phyloP scores from a whole-genome alignment of 768 basidiomycete species.

The Boletus vermiculosoides region DNA sequence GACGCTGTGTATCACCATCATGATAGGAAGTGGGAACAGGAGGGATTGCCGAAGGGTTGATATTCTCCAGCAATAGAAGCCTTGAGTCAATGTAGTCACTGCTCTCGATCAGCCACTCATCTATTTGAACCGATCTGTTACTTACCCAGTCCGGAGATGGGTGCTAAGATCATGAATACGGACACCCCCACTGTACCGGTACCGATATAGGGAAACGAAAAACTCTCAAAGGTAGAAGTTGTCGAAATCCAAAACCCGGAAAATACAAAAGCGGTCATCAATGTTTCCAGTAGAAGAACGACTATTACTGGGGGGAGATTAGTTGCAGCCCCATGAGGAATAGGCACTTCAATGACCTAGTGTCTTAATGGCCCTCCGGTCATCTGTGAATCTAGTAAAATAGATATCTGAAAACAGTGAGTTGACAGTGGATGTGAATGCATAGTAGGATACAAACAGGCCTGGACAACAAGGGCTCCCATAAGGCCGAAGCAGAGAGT shows the following conservation, averaged over 20 bases:
- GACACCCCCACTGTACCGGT: too few species aligned
- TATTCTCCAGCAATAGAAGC: constrained; percentile 28
- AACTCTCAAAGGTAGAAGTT: too few species aligned
- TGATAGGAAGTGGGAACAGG: constrained; percentile 5
- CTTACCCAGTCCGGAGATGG: constrained; percentile 21
- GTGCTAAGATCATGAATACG: background rate
- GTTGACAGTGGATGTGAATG: too few species aligned
- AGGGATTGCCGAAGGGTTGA: background rate
- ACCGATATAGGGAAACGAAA: too few species aligned
- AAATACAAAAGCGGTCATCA: constrained; percentile 13
- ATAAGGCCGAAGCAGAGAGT: too few species aligned
- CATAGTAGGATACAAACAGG: too few species aligned
- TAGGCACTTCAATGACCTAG: constrained; percentile 15
- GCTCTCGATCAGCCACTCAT: background rate
- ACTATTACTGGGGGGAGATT: background rate
- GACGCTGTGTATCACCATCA: constrained; percentile 10
- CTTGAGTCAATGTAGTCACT: constrained; percentile 19
- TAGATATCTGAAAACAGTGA: constrained; percentile 16
- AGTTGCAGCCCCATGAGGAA: background rate
- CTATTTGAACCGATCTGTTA: background rate
- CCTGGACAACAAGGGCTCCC: too few species aligned
- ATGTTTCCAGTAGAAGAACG: constrained; percentile 16
- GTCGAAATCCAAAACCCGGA: constrained; percentile 8
- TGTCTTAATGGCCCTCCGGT: constrained; percentile 9
- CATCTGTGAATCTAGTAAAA: constrained; percentile 16